phyloP scores from a whole-genome alignment of 305 asterid species.

The Rubia tinctorum region DNA sequence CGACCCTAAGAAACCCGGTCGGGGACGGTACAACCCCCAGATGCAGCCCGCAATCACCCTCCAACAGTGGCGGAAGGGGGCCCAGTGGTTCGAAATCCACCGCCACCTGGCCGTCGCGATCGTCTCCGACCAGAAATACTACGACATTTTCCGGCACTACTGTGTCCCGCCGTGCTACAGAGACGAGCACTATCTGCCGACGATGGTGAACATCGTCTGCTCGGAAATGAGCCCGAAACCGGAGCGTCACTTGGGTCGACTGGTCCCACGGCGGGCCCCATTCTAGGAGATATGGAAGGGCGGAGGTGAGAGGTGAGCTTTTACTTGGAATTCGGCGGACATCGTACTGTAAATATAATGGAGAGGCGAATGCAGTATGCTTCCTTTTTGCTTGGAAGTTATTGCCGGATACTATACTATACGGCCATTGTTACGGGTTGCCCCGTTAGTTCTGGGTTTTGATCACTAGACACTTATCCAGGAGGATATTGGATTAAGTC shows the following conservation, averaged over 20 bases:
- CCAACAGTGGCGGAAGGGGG: constrained; percentile 46
- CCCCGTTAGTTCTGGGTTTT: constrained; percentile 35
- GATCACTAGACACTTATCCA: too few relatives aligned
- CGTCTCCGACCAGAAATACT: constrained; percentile 38
- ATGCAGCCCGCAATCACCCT: constrained; percentile 55
- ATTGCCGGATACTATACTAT: constrained; percentile 36
- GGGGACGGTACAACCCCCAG: constrained; percentile 51
- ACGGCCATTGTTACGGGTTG: constrained; percentile 41
- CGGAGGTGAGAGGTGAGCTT: constrained; percentile 40
- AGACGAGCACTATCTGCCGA: constrained; percentile 63
- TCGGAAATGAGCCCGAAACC: constrained; percentile 36
- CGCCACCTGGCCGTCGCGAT: constrained; percentile 39
- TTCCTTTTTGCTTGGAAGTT: constrained; percentile 60
- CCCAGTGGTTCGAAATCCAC: constrained; percentile 63
- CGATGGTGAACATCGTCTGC: constrained; percentile 43
- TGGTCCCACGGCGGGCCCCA: constrained; percentile 68
- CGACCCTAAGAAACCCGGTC: constrained; percentile 49
- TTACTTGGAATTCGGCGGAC: constrained; percentile 34
- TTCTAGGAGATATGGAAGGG: constrained; percentile 49
- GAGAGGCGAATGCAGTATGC: constrained; percentile 35
- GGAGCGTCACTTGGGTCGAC: constrained; percentile 50
- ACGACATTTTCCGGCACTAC: constrained; percentile 26
- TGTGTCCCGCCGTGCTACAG: constrained; percentile 49
- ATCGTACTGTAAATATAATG: constrained; percentile 39
- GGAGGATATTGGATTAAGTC: too few relatives aligned